A percentile compares a stretch with the other conserved stretches of the same genome.
phyloP scores from a whole-genome alignment of 352 stramenopile species.

The Thraustochytrium sp. region DNA sequence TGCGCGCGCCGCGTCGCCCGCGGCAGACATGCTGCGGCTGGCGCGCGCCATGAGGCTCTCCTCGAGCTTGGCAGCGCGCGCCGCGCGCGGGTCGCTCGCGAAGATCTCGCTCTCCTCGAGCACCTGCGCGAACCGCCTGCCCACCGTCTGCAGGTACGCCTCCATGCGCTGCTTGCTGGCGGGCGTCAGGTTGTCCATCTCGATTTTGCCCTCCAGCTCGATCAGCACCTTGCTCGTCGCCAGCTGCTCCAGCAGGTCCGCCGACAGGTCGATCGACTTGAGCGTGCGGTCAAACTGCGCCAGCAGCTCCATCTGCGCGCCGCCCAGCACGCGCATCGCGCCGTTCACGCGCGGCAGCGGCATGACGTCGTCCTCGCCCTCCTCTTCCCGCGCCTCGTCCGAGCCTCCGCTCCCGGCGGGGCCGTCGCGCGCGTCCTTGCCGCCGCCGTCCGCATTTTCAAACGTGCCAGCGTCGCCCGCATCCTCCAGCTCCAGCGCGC shows the following conservation, averaged over 20 bases:
- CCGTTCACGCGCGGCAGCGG: not conserved
- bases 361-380: too few species aligned
- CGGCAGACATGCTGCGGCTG: not conserved
- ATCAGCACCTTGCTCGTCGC: slow-evolving; percentile 7
- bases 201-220: not conserved
- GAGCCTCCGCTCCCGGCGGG: too few species aligned
- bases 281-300: not conserved
- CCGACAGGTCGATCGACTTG: not conserved
- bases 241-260: not conserved
- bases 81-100: not conserved
- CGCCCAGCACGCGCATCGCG: not conserved
- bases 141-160: not conserved
- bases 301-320: not conserved
- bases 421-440: too few species aligned
- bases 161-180: not conserved
- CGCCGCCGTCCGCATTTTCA: too few species aligned
- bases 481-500: too few species aligned
- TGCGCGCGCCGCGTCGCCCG: not conserved
- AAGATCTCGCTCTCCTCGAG: not conserved
- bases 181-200: not conserved
- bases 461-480: too few species aligned
- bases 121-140: not conserved
- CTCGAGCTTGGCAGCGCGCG: not conserved
- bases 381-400: too few species aligned
- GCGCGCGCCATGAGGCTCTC: not conserved